Evolutionary conservation across 2,329 filamentous ascomycete genomes (phyloP).

Genomic region (Blastomyces parvus): DNA sequence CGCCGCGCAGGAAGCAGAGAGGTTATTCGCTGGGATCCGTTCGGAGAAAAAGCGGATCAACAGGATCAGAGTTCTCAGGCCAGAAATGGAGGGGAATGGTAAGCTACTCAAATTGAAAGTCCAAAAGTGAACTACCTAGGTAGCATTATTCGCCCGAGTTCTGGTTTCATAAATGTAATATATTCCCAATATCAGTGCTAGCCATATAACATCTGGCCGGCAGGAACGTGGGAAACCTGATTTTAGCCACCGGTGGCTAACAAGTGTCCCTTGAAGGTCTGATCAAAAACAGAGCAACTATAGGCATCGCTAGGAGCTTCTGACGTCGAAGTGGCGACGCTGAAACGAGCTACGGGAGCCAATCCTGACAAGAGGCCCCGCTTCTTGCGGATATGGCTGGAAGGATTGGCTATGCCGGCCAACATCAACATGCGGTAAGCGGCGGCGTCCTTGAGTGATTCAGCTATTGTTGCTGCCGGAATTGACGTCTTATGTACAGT

Average conservation of each 20-base stretch:
- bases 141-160: background rate
- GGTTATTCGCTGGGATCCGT: background rate
- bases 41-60: constrained; percentile 11
- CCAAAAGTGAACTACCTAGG: background rate
- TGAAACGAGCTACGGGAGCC: constrained; percentile 4
- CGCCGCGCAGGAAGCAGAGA: constrained; percentile 16
- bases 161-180: background rate
- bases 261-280: too few species aligned
- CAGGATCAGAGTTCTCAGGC: background rate
- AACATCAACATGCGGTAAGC: background rate
- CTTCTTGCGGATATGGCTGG: background rate
- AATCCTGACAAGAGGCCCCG: constrained; percentile 1
- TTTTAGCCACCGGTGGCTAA: background rate
- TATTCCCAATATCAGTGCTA: background rate
- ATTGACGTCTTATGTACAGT: background rate
- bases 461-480: background rate
- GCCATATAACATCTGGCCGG: background rate
- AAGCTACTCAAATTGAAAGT: background rate
- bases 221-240: background rate
- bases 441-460: background rate
- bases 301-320: background rate
- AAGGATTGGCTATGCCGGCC: background rate
- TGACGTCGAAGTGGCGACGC: constrained; percentile 4
- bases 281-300: background rate
- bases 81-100: background rate